Conservation (phyloP, 164 flowering plant genomes). For the Tetrastigma voinierianum region DNA sequence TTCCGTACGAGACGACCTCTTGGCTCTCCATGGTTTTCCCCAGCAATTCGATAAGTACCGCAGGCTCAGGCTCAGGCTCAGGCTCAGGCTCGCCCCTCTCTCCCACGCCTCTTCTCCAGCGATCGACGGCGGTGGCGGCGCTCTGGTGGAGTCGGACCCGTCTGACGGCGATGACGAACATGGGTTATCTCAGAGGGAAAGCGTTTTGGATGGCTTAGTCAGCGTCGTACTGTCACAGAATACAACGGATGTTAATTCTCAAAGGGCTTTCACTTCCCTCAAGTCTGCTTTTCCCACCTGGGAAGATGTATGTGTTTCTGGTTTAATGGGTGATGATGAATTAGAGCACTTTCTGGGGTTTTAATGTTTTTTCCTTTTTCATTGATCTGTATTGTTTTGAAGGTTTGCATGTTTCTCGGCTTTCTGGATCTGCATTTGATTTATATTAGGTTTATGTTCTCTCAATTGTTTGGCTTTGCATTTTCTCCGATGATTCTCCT, state of each 20-base stretch:
- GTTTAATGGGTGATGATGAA: not conserved
- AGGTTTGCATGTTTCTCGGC: not conserved
- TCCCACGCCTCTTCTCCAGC: not conserved
- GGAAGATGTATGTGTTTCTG: slow-evolving; percentile 58
- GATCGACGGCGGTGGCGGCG: not conserved
- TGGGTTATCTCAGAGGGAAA: slow-evolving; percentile 31
- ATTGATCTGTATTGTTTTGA: not conserved
- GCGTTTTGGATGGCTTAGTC: slow-evolving; percentile 80
- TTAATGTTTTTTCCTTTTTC: not conserved
- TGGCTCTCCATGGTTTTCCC: slow-evolving; percentile 80
- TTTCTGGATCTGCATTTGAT: not conserved
- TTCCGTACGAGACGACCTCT: slow-evolving; percentile 54
- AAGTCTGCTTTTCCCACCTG: slow-evolving; percentile 74
- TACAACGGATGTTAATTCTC: slow-evolving; percentile 77
- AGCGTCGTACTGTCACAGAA: slow-evolving; percentile 78
- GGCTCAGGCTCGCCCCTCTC: slow-evolving; percentile 18
- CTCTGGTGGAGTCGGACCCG: slow-evolving; percentile 12
- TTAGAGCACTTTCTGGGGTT: not conserved
- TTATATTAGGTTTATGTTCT: not conserved
- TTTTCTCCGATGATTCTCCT: not conserved
- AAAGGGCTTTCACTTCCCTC: slow-evolving; percentile 75
- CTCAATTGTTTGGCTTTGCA: not conserved
- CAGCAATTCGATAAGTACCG: slow-evolving; percentile 68
- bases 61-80: slow-evolving; percentile 25
- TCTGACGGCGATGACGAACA: slow-evolving; percentile 9